phyloP scores from a whole-genome alignment of 2,329 filamentous ascomycete species.

The Rutstroemia sp. region DNA sequence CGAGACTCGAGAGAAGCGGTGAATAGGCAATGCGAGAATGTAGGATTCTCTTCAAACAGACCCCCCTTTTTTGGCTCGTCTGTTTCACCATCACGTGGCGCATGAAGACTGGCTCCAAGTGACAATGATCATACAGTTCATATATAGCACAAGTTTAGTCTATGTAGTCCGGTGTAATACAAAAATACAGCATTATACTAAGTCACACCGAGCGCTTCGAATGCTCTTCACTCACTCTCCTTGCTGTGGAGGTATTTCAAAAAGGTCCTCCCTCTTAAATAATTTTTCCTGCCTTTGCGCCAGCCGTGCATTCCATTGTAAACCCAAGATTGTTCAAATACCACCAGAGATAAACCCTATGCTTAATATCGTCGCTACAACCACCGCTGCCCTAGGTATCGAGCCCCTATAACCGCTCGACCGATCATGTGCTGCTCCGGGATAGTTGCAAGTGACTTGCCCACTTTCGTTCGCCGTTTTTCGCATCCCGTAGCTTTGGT shows the following conservation, averaged over 20 bases:
- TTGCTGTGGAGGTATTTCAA: background rate
- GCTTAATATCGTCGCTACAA: constrained; percentile 12
- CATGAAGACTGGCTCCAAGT: background rate
- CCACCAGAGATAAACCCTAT: constrained; percentile 18
- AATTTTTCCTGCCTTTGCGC: constrained; percentile 14
- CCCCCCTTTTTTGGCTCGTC: background rate
- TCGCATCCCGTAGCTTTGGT: constrained; percentile 38
- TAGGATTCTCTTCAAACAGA: background rate
- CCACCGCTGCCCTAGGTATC: constrained; percentile 11
- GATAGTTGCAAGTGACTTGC: constrained; percentile 49
- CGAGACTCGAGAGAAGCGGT: background rate
- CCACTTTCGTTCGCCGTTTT: constrained; percentile 21
- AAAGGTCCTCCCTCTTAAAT: constrained; percentile 7
- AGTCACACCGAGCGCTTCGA: background rate
- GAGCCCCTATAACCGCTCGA: constrained; percentile 50
- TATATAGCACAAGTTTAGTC: constrained; percentile 7
- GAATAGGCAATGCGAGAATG: background rate
- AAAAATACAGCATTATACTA: constrained; percentile 6
- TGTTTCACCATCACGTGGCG: background rate
- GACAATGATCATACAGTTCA: constrained; percentile 1
- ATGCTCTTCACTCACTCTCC: constrained; percentile 4
- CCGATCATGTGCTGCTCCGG: constrained; percentile 48
- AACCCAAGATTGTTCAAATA: constrained; percentile 5
- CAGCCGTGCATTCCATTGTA: constrained; percentile 17
- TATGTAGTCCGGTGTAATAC: constrained; percentile 10